Conservation (phyloP, 345 rosid genomes). For the Angophora floribunda region DNA sequence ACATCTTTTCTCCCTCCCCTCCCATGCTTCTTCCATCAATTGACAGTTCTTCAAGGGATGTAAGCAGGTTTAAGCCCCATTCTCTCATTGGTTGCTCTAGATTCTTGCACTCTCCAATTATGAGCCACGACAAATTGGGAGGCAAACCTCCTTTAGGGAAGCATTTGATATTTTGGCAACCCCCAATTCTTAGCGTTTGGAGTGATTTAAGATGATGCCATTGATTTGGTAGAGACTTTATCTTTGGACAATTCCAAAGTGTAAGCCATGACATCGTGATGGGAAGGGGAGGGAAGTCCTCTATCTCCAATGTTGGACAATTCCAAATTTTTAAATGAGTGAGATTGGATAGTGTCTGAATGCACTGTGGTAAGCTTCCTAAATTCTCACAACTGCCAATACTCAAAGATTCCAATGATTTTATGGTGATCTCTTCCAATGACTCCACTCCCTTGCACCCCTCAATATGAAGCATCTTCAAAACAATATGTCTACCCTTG, state of each 20-base stretch:
- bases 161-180: neutral
- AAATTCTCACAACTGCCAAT: fast-evolving
- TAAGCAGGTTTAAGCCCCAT: neutral
- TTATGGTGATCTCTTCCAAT: too few relatives aligned
- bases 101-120: fast-evolving
- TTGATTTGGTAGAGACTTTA: neutral
- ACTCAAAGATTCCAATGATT: fast-evolving
- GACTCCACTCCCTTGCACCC: fast-evolving
- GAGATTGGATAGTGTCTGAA: neutral
- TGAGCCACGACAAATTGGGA: fast-evolving
- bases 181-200: fast-evolving
- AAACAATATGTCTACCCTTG: fast-evolving
- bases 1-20: neutral
- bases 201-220: neutral
- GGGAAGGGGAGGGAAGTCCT: neutral
- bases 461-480: fast-evolving
- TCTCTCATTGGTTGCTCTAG: fast-evolving
- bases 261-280: fast-evolving
- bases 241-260: fast-evolving
- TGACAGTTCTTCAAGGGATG: fast-evolving
- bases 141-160: neutral
- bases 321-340: fast-evolving
- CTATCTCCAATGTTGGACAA: neutral
- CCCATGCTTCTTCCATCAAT: fast-evolving
- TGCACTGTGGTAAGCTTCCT: neutral